Base-by-base conservation (phyloP, 106 monocot species). In the Triglochin maritima region DNA sequence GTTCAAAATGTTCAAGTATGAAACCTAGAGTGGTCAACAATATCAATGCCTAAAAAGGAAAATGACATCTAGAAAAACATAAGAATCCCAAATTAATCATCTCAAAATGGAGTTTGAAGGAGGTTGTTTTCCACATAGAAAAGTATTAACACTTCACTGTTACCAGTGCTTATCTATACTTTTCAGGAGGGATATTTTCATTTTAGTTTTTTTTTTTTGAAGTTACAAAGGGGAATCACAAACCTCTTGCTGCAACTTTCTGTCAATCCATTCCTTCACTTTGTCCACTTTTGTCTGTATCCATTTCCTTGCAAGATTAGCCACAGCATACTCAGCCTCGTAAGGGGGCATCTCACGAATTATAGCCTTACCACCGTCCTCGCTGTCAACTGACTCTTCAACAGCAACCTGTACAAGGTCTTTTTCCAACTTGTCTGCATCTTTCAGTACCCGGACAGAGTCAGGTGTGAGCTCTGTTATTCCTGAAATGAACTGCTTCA, bases 281-380 rank as follows among this genome's bases (percentile, higher is more conserved):
- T 77, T 73, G 67, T 86, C 88, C 9, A 86, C 79, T 71, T 90
- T 87, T 50, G 76, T 72, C 66, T 80, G 81, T 59, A 96, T 86
- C 90, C 95, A 96, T 47, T 66, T 67, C 77, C 73, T 96, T 55
- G 80, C 79, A 71, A 96, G 85, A 86, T 88, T 85, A 14, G 78
- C 85, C 48, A 96, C 83, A 12, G 80, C 73, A 62, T 77, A 77
- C 62, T 90, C 90, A 53, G 90, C 90, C 64, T 96, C 95, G 63
- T 81, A 96, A 60, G 95, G 95, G 53, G 95, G 87, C 95, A 96
- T 96, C 81, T 96, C 90, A 6, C 90, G 80, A 46, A 96, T 91
- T 66, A 96, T 69, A 54, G 77, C 76, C 57, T 96, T 96, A 44
- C 95, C 95, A 46, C 95, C 95, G 81, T 91, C 95, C n/a, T 96